Evolutionary conservation across 2,329 filamentous ascomycete genomes (phyloP).

Genomic region (Keithomyces neogunnii): DNA sequence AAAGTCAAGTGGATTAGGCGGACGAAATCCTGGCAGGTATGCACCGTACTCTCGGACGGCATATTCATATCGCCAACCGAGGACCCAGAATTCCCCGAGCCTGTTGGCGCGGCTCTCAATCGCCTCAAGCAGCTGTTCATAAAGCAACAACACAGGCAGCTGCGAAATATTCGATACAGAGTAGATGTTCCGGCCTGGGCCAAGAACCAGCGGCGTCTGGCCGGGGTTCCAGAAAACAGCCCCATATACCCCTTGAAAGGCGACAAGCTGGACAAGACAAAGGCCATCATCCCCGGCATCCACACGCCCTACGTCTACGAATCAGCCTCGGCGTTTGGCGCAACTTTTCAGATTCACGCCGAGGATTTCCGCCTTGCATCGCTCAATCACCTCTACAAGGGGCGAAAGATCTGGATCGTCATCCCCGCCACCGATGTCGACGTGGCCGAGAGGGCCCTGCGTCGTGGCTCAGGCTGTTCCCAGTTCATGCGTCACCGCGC

Average conservation of each 20-base stretch:
- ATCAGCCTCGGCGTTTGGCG: slow-evolving; percentile 28
- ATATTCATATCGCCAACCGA: slow-evolving; percentile 19
- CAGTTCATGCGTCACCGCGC: slow-evolving; percentile 33
- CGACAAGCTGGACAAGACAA: slow-evolving; percentile 27
- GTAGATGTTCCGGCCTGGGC: slow-evolving; percentile 32
- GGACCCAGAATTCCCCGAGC: slow-evolving; percentile 16
- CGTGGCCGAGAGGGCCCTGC: slow-evolving; percentile 24
- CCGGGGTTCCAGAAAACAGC: slow-evolving; percentile 27
- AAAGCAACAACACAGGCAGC: slow-evolving; percentile 25
- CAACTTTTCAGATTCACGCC: slow-evolving; percentile 31
- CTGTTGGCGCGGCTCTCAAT: slow-evolving; percentile 20
- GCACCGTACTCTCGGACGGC: slow-evolving; percentile 24
- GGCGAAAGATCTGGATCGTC: slow-evolving; percentile 32
- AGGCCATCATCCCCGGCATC: slow-evolving; percentile 29
- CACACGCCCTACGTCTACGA: slow-evolving; percentile 33
- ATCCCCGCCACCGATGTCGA: slow-evolving; percentile 27
- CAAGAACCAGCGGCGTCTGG: slow-evolving; percentile 21
- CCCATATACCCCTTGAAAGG: slow-evolving; percentile 29
- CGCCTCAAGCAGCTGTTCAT: slow-evolving; percentile 26
- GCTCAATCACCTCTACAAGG: slow-evolving; percentile 30
- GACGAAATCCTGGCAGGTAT: slow-evolving; percentile 28
- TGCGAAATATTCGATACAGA: slow-evolving; percentile 28
- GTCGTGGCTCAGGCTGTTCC: slow-evolving; percentile 24
- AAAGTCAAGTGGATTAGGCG: slow-evolving; percentile 24
- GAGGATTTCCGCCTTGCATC: slow-evolving; percentile 30